Evolutionary conservation across 164 flowering plant species (phyloP).

Genomic region (Nymphaea colorata): DNA sequence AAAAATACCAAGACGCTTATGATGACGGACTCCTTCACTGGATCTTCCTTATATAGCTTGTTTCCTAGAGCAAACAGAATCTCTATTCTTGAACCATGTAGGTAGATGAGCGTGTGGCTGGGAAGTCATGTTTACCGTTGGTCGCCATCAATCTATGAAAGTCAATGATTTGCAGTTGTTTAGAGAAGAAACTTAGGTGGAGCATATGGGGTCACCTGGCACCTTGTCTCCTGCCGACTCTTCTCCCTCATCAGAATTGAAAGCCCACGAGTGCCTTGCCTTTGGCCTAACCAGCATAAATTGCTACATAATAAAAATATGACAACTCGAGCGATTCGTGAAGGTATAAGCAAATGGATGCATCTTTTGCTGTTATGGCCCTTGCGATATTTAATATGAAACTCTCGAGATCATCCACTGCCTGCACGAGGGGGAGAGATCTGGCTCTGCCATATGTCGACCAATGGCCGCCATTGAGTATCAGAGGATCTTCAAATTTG

Average conservation of each 20-base stretch:
- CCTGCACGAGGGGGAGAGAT: not conserved
- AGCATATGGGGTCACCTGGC: not conserved
- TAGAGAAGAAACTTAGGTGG: too few species aligned
- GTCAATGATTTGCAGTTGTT: too few species aligned
- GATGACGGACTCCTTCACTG: not conserved
- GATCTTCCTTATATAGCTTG: not conserved
- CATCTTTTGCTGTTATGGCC: too few species aligned
- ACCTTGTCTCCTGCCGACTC: too few species aligned
- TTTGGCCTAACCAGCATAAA: not conserved
- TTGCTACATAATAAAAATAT: not conserved
- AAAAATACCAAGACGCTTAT: not conserved
- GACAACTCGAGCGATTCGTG: too few species aligned
- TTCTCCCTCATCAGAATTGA: not conserved
- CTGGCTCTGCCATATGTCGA: not conserved
- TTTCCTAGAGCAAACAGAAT: not conserved
- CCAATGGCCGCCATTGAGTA: not conserved
- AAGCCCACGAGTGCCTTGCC: not conserved
- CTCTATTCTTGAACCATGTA: not conserved
- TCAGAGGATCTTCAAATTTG: not conserved
- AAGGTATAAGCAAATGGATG: too few species aligned
- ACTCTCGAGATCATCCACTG: too few species aligned
- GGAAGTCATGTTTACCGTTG: not conserved
- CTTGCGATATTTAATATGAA: too few species aligned
- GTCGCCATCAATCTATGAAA: not conserved
- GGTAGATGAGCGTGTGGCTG: not conserved